Conservation (phyloP, 805 yeast species). For the Ogataea chonburiensis region DNA sequence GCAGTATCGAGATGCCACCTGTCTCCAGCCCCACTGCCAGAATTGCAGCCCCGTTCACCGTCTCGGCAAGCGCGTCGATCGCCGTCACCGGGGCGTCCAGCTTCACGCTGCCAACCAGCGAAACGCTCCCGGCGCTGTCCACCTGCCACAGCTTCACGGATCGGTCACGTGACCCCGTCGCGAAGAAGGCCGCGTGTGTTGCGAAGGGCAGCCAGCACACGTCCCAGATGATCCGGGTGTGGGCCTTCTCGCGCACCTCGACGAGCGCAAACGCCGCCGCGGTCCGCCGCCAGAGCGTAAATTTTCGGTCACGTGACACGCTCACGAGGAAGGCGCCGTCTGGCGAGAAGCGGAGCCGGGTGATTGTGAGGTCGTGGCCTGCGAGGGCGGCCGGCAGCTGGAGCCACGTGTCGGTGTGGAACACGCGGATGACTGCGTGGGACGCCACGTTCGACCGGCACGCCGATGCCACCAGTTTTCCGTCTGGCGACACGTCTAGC, state of each 20-base stretch:
- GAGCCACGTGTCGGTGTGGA: slow-evolving; percentile 57
- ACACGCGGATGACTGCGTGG: slow-evolving; percentile 84
- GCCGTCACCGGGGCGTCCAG: slow-evolving; percentile 65
- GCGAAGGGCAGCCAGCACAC: slow-evolving; percentile 76
- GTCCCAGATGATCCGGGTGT: slow-evolving; percentile 93
- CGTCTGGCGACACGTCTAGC: slow-evolving; percentile 66
- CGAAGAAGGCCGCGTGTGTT: slow-evolving; percentile 44
- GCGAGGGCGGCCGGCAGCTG: slow-evolving; percentile 59
- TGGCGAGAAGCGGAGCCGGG: slow-evolving; percentile 74
- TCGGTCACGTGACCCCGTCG: slow-evolving; percentile 89
- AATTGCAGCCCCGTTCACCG: slow-evolving; percentile 34
- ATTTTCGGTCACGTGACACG: slow-evolving; percentile 87
- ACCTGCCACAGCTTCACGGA: slow-evolving; percentile 65
- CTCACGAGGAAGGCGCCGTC: slow-evolving; percentile 63
- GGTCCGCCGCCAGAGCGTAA: slow-evolving; percentile 65
- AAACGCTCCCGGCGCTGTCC: slow-evolving; percentile 26
- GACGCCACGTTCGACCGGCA: slow-evolving; percentile 80
- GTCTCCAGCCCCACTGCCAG: slow-evolving; percentile 70
- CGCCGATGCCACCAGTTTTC: slow-evolving; percentile 75
- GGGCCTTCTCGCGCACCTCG: slow-evolving; percentile 62
- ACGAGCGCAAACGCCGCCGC: slow-evolving; percentile 27
- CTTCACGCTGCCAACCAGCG: slow-evolving; percentile 41
- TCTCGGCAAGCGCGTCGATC: slow-evolving; percentile 45
- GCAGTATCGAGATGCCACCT: slow-evolving; percentile 54
- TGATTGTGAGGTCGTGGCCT: slow-evolving; percentile 83